Conservation (phyloP, 345 rosid genomes). For the Eucalyptus tenuipes region DNA sequence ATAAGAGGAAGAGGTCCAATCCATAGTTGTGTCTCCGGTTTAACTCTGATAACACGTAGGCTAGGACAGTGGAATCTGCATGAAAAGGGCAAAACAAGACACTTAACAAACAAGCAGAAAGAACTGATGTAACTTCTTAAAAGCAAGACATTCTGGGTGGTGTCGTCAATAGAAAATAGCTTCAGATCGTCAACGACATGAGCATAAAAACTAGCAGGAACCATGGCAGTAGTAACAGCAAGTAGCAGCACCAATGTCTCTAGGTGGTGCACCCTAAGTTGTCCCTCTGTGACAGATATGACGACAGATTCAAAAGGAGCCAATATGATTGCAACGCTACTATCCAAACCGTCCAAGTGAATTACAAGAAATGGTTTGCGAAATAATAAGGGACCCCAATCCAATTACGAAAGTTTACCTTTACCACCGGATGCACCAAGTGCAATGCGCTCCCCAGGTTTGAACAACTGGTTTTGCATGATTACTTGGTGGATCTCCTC, state of each 20-base stretch:
- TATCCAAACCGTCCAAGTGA: not conserved
- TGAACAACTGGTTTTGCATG: conserved; percentile 50
- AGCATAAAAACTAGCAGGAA: not conserved
- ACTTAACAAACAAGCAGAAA: not conserved
- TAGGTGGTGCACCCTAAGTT: not conserved
- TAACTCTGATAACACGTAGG: conserved; percentile 69
- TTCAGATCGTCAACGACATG: not conserved
- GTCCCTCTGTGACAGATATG: not conserved
- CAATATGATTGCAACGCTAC: not conserved
- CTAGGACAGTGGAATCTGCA: conserved; percentile 88
- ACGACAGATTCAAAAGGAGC: not conserved
- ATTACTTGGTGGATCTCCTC: conserved; percentile 80
- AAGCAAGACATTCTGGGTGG: not conserved
- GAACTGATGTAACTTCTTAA: not conserved
- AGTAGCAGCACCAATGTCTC: not conserved
- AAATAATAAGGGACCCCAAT: not conserved
- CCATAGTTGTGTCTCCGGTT: conserved; percentile 65
- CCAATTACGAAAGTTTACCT: conserved; percentile 16
- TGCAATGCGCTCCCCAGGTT: conserved; percentile 71
- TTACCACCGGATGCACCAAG: conserved; percentile 96
- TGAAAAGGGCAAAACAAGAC: not conserved
- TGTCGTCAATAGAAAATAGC: not conserved
- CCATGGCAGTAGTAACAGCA: not conserved
- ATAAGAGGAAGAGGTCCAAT: conserved; percentile 73
- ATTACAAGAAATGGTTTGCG: not conserved